Base-by-base conservation (phyloP, 1,139 yeast species). In the Debaryomyces sp. region DNA sequence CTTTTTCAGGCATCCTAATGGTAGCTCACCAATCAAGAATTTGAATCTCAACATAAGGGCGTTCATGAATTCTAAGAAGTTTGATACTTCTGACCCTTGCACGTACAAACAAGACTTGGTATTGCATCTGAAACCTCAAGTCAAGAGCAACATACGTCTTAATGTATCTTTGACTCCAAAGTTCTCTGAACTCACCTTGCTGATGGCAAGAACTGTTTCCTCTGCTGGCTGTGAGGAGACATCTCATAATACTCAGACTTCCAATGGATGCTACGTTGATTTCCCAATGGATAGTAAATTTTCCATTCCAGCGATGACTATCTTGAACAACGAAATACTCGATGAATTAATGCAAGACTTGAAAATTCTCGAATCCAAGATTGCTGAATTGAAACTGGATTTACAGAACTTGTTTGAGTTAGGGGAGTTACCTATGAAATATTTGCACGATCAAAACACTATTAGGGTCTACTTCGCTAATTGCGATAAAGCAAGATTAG, bases 381-480 rank as follows among this genome's bases (percentile, higher is more conserved):
- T 80, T 52, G 65, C 60, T 45, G 66, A 54, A 56, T 73, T 55
- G 50, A 75, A 56, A 54, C 60, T 41, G 61, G 81, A 66, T 62
- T 78, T 63, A 58, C 63, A 53, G 45, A 59, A 53, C 56, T 77
- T 62, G 59, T 75, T 76, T 67, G 64, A 70, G 60, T 52, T 82
- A 70, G 73, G 89, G 70, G 59, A 78, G 49, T 67, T 80, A 53
- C 84, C 85, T 9, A 63, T 80, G 50, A 75, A 72, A 51, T 73
- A 69, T 52, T 57, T 68, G 30, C 50, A 62, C 10, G 57, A 58
- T n/a, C 64, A 65, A 45, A 61, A 67, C 49, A 68, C 74, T 23
- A 66, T 81, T 40, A 66, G 82, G 52, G 77, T 83, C 41, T 81
- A 78, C 59, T 83, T 83, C 59, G 84, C 87, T 24, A 83, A 82